phyloP scores from a whole-genome alignment of 768 basidiomycete species.

The Tricholoma hemisulphureum region DNA sequence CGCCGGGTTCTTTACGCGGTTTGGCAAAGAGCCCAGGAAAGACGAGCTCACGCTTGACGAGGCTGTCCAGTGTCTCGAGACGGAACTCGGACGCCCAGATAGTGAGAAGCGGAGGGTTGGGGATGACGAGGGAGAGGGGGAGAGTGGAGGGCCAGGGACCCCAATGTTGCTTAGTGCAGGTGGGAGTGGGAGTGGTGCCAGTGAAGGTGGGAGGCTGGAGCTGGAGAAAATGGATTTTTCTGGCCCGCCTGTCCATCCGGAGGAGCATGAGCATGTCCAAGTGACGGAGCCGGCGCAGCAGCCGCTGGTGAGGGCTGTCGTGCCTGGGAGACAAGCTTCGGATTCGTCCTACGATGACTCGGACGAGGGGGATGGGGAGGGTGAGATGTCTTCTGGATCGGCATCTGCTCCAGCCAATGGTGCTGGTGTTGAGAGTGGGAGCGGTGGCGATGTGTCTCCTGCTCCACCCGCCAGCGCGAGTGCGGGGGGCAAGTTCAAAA shows the following conservation, averaged over 20 bases:
- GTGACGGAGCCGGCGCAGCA: conserved; percentile 52
- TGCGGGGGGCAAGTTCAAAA: conserved; percentile 12
- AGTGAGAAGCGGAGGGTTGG: conserved; percentile 69
- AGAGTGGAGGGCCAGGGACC: conserved; percentile 49
- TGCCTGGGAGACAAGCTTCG: neutral
- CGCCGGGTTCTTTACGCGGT: conserved; percentile 75
- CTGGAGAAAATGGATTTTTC: conserved; percentile 63
- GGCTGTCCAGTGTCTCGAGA: conserved; percentile 81
- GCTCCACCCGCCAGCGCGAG: conserved; percentile 13
- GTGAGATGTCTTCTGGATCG: conserved; percentile 40
- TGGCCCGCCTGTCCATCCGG: conserved; percentile 40
- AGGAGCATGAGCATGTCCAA: conserved; percentile 21
- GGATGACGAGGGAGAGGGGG: conserved; percentile 42
- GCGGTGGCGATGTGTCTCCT: neutral
- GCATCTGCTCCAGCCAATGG: conserved; percentile 42
- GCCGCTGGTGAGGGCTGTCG: conserved; percentile 31
- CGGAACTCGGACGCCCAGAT: conserved; percentile 70
- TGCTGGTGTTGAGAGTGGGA: conserved; percentile 31
- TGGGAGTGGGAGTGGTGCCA: conserved; percentile 33
- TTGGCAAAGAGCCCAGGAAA: conserved; percentile 56
- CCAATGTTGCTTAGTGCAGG: conserved; percentile 26
- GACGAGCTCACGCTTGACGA: conserved; percentile 81
- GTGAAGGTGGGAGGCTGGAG: conserved; percentile 39
- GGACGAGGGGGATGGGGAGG: conserved; percentile 17
- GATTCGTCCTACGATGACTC: conserved; percentile 5